Percentiles rank a stretch among this genome's conserved stretches.
Conservation (phyloP, 2,329 filamentous ascomycete genomes). For the Aureobasidium uvarum region DNA sequence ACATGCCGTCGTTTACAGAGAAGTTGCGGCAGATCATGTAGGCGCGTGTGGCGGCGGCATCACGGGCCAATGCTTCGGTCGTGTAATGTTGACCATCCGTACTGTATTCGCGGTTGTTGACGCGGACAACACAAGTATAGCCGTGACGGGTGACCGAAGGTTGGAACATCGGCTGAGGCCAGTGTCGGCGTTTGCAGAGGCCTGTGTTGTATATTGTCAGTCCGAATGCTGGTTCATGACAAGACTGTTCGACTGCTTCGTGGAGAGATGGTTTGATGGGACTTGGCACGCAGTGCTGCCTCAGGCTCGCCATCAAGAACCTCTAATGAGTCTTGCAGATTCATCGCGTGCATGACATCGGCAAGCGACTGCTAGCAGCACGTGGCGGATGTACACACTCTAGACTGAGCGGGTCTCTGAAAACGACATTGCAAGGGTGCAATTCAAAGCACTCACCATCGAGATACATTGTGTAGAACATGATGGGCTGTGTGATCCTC, state of each 20-base stretch:
- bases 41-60: conserved; percentile 91
- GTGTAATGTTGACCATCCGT: conserved; percentile 77
- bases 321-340: neutral
- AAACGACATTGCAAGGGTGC: neutral
- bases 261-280: neutral
- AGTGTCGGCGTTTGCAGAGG: conserved; percentile 90
- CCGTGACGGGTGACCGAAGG: conserved; percentile 70
- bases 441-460: conserved; percentile 14
- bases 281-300: neutral
- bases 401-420: neutral
- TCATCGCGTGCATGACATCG: neutral
- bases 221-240: neutral
- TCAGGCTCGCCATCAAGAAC: neutral
- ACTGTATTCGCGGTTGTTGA: conserved; percentile 96
- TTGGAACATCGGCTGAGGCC: conserved; percentile 88
- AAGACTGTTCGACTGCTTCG: too few species aligned
- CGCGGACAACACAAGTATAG: conserved; percentile 85
- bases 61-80: conserved; percentile 77
- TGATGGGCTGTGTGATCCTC: neutral
- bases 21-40: conserved; percentile 99
- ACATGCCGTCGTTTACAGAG: conserved; percentile 94
- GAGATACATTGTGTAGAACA: conserved; percentile 27
- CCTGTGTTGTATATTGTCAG: conserved; percentile 53
- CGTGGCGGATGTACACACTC: neutral
- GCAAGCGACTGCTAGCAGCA: conserved; percentile 1